phyloP scores from a whole-genome alignment of 1,139 yeast species.

The Diutina neorugosa region DNA sequence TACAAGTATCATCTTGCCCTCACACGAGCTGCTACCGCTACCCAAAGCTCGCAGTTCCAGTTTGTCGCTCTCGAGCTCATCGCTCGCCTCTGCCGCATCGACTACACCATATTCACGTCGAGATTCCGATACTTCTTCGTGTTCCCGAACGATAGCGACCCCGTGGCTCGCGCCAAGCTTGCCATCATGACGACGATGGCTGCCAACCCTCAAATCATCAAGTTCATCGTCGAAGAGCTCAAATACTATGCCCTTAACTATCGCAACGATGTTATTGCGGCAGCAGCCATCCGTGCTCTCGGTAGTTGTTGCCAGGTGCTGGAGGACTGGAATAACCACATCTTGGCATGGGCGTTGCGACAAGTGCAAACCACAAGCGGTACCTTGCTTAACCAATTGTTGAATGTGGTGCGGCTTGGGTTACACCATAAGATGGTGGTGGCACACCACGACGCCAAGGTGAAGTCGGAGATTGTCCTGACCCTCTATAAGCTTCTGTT shows the following conservation, averaged over 20 bases:
- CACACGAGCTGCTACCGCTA: slow-evolving; percentile 24
- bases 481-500: slow-evolving; percentile 29
- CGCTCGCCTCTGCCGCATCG: slow-evolving; percentile 20
- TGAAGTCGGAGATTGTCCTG: slow-evolving; percentile 17
- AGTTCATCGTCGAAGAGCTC: slow-evolving; percentile 49
- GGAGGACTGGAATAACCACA: slow-evolving; percentile 21
- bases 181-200: slow-evolving; percentile 49
- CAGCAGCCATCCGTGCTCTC: slow-evolving; percentile 46
- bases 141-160: slow-evolving; percentile 41
- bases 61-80: slow-evolving; percentile 32
- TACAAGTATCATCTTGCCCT: slow-evolving; percentile 40
- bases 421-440: slow-evolving; percentile 41
- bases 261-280: slow-evolving; percentile 22
- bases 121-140: slow-evolving; percentile 43
- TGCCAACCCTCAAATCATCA: slow-evolving; percentile 34
- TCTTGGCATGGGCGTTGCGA: slow-evolving; percentile 31
- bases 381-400: slow-evolving; percentile 38
- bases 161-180: slow-evolving; percentile 45
- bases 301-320: slow-evolving; percentile 38
- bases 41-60: slow-evolving; percentile 20
- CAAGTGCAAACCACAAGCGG: slow-evolving; percentile 16
- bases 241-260: slow-evolving; percentile 47
- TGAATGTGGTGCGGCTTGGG: slow-evolving; percentile 58
- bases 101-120: slow-evolving; percentile 34
- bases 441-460: slow-evolving; percentile 14